Evolutionary conservation across 1,139 yeast genomes (phyloP).

Genomic region (Candida mesenterica): DNA sequence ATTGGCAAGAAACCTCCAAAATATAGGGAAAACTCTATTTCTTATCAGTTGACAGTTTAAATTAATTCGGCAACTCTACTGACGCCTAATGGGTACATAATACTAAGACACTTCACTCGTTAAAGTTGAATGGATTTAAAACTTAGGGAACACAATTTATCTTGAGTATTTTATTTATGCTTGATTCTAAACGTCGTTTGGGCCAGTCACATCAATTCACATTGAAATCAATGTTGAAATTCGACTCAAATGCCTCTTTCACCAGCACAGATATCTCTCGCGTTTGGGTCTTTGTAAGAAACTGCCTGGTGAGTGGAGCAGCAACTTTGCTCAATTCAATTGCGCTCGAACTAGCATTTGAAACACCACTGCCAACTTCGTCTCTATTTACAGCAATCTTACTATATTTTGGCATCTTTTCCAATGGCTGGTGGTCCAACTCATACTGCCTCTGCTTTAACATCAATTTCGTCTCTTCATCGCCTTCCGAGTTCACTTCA

Average conservation of each 20-base stretch:
- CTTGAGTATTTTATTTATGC: too few relatives aligned
- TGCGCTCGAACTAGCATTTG: background rate
- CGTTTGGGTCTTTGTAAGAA: slow-evolving; percentile 1
- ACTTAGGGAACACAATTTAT: too few relatives aligned
- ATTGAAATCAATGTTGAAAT: slow-evolving; percentile 7
- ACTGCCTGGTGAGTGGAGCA: slow-evolving; percentile 1
- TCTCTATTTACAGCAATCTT: background rate
- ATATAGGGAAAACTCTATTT: too few relatives aligned
- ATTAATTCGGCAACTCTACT: too few relatives aligned
- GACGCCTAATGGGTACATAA: too few relatives aligned
- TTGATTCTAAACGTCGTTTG: too few relatives aligned
- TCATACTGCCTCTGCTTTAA: slow-evolving; percentile 14
- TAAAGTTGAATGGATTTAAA: too few relatives aligned
- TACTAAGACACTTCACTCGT: too few relatives aligned
- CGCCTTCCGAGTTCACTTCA: slow-evolving; percentile 7
- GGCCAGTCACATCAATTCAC: too few relatives aligned
- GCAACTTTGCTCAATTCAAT: background rate
- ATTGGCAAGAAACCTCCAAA: too few relatives aligned
- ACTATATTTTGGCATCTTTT: slow-evolving; percentile 6
- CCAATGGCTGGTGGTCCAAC: slow-evolving; percentile 1
- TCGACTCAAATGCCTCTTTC: slow-evolving; percentile 5
- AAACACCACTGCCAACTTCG: background rate
- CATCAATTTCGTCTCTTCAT: slow-evolving; percentile 11
- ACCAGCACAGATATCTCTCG: slow-evolving; percentile 3
- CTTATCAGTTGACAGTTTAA: too few relatives aligned